Conservation (phyloP, 108 stramenopile species). For the Aurantiochytrium sp. region DNA sequence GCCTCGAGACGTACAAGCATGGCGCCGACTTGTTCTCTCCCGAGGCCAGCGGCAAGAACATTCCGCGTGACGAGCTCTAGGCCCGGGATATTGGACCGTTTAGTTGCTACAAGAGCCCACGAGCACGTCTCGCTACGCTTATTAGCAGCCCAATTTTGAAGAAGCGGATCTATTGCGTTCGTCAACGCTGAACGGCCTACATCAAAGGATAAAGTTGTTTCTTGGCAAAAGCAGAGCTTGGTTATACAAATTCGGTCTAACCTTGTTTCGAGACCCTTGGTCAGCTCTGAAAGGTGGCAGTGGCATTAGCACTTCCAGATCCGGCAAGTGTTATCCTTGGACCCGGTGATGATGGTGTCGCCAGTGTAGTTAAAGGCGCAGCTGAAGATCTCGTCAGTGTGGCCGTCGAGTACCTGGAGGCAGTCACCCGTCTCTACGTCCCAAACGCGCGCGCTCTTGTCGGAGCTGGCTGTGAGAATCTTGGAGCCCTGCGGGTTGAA, state of each 20-base stretch:
- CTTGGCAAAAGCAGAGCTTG: neutral
- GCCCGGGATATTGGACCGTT: too few species aligned
- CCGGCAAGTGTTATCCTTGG: slow-evolving; percentile 67
- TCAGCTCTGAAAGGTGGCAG: neutral
- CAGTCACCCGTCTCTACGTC: slow-evolving; percentile 60
- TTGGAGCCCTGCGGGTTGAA: slow-evolving; percentile 57
- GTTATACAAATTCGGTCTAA: too few species aligned
- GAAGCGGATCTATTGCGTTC: too few species aligned
- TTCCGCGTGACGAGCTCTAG: neutral
- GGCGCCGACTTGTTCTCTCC: neutral
- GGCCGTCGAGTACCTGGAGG: slow-evolving; percentile 62
- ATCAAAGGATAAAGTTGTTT: neutral
- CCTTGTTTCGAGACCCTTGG: too few species aligned
- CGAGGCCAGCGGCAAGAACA: too few species aligned
- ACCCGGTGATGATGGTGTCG: slow-evolving; percentile 61
- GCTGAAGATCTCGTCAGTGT: slow-evolving; percentile 65
- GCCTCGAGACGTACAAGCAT: neutral
- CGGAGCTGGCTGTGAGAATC: slow-evolving; percentile 58
- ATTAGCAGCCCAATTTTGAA: too few species aligned
- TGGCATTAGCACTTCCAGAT: slow-evolving; percentile 57
- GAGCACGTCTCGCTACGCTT: too few species aligned
- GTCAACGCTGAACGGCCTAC: too few species aligned
- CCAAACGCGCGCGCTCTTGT: slow-evolving; percentile 63
- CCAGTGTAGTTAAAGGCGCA: slow-evolving; percentile 70
- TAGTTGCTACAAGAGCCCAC: too few species aligned